Evolutionary conservation across 2,329 filamentous ascomycete species (phyloP).

Genomic region (Stemphylium vesicarium): DNA sequence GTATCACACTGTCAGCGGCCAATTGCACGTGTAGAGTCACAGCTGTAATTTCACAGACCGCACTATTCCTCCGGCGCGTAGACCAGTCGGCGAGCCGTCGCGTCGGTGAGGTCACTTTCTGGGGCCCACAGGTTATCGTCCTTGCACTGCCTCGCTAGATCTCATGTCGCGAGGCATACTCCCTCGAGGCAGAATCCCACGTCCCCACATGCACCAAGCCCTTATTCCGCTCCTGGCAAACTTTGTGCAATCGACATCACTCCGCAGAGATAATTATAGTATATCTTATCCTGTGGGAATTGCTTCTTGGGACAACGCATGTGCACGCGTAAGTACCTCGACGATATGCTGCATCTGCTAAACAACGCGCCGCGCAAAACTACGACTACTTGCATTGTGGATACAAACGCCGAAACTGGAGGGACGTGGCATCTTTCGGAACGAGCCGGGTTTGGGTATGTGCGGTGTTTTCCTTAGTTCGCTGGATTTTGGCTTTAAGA

Average conservation of each 20-base stretch:
- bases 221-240: constrained; percentile 13
- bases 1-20: constrained; percentile 7
- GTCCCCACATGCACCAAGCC: constrained; percentile 9
- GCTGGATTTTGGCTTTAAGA: neutral
- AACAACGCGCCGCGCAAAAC: neutral
- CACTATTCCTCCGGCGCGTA: constrained; percentile 12
- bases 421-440: neutral
- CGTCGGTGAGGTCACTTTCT: constrained; percentile 18
- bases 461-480: neutral
- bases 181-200: constrained; percentile 34
- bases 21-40: constrained; percentile 7
- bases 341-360: constrained; percentile 2
- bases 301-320: constrained; percentile 1
- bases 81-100: constrained; percentile 13
- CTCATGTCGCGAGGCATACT: constrained; percentile 31
- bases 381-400: too few species aligned
- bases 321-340: constrained; percentile 2
- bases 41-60: constrained; percentile 6
- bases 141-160: constrained; percentile 31
- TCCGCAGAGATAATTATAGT: constrained; percentile 14
- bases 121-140: constrained; percentile 6
- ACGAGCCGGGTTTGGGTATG: neutral
- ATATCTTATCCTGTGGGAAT: constrained; percentile 12
- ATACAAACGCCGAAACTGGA: too few species aligned
- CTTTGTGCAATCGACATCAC: constrained; percentile 17